Conservation (phyloP, 2,329 filamentous ascomycete genomes). For the Pyrenochaeta sp. region DNA sequence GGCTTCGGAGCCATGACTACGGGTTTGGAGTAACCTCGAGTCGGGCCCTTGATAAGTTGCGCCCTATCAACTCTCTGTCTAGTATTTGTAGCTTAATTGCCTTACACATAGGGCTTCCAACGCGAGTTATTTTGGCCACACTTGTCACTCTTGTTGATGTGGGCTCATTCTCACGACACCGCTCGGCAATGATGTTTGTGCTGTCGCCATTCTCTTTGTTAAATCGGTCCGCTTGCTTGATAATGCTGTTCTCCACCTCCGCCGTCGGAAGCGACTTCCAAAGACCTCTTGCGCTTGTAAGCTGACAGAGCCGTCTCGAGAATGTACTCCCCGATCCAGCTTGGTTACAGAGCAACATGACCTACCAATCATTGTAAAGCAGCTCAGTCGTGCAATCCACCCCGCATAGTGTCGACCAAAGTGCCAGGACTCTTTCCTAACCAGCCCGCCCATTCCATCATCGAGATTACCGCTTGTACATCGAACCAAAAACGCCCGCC, state of each 20-base stretch:
- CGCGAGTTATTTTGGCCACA: constrained; percentile 6
- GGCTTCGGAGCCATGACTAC: constrained; percentile 40
- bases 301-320: neutral
- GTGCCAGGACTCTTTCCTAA: no score
- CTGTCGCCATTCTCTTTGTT: neutral
- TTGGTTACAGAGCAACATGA: neutral
- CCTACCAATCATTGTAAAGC: neutral
- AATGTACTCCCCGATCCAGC: neutral
- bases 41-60: constrained; percentile 16
- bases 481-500: no score
- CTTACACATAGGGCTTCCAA: constrained; percentile 6
- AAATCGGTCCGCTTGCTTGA: neutral
- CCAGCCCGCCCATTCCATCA: no score
- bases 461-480: no score
- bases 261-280: neutral
- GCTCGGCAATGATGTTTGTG: neutral
- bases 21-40: constrained; percentile 30
- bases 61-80: constrained; percentile 25
- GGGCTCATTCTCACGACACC: neutral
- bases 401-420: no score
- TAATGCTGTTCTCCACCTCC: neutral
- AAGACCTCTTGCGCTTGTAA: neutral
- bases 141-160: constrained; percentile 1
- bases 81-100: constrained; percentile 3
- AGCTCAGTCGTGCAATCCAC: neutral